Percentiles rank a stretch among this genome's conserved stretches.
phyloP scores from a whole-genome alignment of 129 eudicot species.

The Chrysanthemum lavandulifolium region DNA sequence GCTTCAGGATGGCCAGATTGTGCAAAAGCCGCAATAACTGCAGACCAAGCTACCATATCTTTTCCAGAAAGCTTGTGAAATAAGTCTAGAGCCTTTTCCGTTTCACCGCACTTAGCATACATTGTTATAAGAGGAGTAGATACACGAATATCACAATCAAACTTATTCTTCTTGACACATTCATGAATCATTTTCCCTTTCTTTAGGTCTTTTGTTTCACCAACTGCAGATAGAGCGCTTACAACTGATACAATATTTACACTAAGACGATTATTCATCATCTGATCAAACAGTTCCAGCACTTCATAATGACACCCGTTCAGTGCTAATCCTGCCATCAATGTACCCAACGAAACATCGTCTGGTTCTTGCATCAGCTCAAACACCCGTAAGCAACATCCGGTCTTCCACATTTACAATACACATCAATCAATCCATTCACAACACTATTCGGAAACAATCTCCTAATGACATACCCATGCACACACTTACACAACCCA shows the following conservation, averaged over 20 bases:
- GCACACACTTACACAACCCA: slow-evolving; percentile 43
- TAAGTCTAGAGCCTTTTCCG: slow-evolving; percentile 44
- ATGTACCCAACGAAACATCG: slow-evolving; percentile 72
- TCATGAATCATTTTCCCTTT: slow-evolving; percentile 57
- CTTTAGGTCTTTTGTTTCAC: slow-evolving; percentile 51
- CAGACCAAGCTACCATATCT: slow-evolving; percentile 84
- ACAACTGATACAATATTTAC: slow-evolving; percentile 56
- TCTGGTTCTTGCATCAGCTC: slow-evolving; percentile 45
- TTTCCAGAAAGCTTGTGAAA: slow-evolving; percentile 43
- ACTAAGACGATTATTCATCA: slow-evolving; percentile 34
- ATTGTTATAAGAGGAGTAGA: slow-evolving; percentile 64
- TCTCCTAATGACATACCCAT: slow-evolving; percentile 56
- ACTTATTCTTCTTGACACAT: slow-evolving; percentile 41
- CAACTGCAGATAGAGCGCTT: slow-evolving; percentile 59
- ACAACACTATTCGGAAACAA: slow-evolving; percentile 34
- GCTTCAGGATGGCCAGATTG: slow-evolving; percentile 55
- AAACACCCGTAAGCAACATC: slow-evolving; percentile 44
- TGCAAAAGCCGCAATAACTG: slow-evolving; percentile 58
- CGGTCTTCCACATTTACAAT: slow-evolving; percentile 48
- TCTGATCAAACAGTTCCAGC: slow-evolving; percentile 47
- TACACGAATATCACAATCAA: slow-evolving; percentile 52
- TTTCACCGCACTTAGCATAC: slow-evolving; percentile 67
- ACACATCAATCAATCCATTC: slow-evolving; percentile 68
- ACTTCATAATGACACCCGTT: slow-evolving; percentile 47
- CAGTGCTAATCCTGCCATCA: slow-evolving; percentile 65